A percentile compares a stretch with the other conserved stretches of the same genome.
These are phyloP conservation scores for Blastomyces percursus DNA, from an alignment of 2,329 filamentous ascomycete species.

Conservation along the genomic window DNA sequence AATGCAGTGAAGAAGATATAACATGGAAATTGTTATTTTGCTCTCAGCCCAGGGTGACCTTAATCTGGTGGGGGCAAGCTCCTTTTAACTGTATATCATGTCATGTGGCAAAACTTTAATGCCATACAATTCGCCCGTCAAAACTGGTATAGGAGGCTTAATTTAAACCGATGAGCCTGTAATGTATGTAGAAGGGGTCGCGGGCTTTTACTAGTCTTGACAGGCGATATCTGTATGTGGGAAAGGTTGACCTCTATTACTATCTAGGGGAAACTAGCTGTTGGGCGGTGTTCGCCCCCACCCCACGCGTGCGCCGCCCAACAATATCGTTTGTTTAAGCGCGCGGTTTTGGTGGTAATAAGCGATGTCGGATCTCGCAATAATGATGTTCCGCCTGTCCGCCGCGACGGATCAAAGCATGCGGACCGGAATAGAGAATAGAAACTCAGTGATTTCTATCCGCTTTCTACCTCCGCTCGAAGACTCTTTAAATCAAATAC, in stretches of 20 bases:
- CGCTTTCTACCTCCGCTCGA: neutral
- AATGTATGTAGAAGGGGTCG: neutral
- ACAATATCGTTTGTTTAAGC: too few relatives aligned
- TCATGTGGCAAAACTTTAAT: neutral
- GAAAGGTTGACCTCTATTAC: too few relatives aligned
- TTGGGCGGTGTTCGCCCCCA: too few relatives aligned
- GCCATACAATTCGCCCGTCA: neutral
- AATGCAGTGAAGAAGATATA: neutral
- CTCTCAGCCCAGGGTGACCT: neutral
- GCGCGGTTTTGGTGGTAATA: neutral
- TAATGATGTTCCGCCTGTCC: constrained; percentile 33
- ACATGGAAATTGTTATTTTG: neutral
- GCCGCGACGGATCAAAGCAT: constrained; percentile 7
- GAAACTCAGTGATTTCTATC: neutral
- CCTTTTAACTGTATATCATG: too few relatives aligned
- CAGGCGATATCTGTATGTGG: too few relatives aligned
- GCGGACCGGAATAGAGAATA: neutral
- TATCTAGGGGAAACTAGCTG: too few relatives aligned
- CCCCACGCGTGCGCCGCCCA: too few relatives aligned
- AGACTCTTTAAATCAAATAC: neutral
- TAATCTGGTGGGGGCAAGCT: neutral
- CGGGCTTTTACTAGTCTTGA: too few relatives aligned
- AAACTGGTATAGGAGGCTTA: neutral
- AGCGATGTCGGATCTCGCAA: constrained; percentile 14
- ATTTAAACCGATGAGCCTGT: neutral